Evolutionary conservation across 2,329 filamentous ascomycete species (phyloP), one percentile per base, ranked within the genome.

Genomic region (Neophaeococcomyces aloes): DNA sequence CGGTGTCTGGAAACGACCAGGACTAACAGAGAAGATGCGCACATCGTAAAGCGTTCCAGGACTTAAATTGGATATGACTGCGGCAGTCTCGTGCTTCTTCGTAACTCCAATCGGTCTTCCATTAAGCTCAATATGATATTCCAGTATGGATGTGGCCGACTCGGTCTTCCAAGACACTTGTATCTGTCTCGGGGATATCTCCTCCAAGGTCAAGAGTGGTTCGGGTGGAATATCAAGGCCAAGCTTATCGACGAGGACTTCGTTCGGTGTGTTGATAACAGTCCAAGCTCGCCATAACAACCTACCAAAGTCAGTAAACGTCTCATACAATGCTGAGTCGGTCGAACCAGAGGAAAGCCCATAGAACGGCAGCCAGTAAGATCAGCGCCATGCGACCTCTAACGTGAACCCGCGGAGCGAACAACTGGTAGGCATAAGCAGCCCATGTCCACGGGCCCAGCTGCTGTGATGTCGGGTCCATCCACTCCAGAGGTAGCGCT

Each of bases 41-140:
- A 98, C 81, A 52, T 94, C 93, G 65, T 96, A 96, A 57, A 88
- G 93, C 56, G 85, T 84, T 52, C 83, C 80, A 0, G 91, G 87
- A 55, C 83, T 81, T 6, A 98, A 71, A 30, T 88, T 86, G 25
- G 83, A 87, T 44, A 98, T 87, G 35, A 85, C 88, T 42, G 95
- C 87, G n/a, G 86, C 84, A 0, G 83, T 86, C 61, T 94, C 86
- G 53, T 78, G 75, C 55, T 79, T 78, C 51, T 78, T 80, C 34
- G 88, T 86, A 58, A 94, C 86, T 55, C 88, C 91, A 52, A 95
- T 84, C 86, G 59, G 50, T 33, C 89, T 81, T 32, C 89, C 89
- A 63, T 98, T 96, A 52, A 98, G 81, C 61, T 94, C 86, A 41
- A 98, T 86, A 35, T 89, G 75, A 59, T 94, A 91, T 65, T 88